phyloP scores from a whole-genome alignment of 2,329 filamentous ascomycete species.

The Blastomyces gilchristii region DNA sequence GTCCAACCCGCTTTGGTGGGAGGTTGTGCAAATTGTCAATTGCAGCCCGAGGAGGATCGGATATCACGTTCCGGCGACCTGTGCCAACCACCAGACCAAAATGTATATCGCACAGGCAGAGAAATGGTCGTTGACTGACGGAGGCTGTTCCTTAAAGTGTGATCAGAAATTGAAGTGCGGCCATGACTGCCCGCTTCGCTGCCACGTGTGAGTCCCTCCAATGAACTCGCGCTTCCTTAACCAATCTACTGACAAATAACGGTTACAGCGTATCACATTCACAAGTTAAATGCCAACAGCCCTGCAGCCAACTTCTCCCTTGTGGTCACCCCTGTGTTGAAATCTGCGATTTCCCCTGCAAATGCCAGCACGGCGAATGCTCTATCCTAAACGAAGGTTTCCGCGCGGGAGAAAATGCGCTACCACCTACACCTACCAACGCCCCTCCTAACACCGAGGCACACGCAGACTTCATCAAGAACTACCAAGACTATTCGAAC shows the following conservation, averaged over 20 bases:
- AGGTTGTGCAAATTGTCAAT: conserved; percentile 38
- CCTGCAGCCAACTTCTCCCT: conserved; percentile 25
- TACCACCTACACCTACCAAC: neutral
- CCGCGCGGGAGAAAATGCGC: neutral
- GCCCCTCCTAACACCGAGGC: neutral
- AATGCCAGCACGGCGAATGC: conserved; percentile 21
- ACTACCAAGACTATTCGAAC: conserved; percentile 24
- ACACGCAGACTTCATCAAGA: conserved; percentile 13
- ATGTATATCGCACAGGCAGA: conserved; percentile 35
- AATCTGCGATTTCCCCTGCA: conserved; percentile 26
- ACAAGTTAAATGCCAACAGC: conserved; percentile 25
- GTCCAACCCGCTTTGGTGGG: conserved; percentile 42
- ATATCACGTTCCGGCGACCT: conserved; percentile 52
- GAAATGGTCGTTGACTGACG: conserved; percentile 45
- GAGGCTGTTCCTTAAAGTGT: conserved; percentile 45
- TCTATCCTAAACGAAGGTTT: neutral
- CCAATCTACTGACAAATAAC: conserved; percentile 3
- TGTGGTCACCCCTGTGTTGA: conserved; percentile 33
- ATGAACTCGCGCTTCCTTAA: neutral
- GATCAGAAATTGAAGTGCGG: conserved; percentile 38
- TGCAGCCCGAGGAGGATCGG: conserved; percentile 32
- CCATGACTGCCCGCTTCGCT: conserved; percentile 43
- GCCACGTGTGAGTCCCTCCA: conserved; percentile 40
- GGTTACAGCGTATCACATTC: conserved; percentile 30
- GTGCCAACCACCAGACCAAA: conserved; percentile 47